Conservation (phyloP, 371 early-diverging fungal genomes). For the Batrachochytrium dendrobatidis region DNA sequence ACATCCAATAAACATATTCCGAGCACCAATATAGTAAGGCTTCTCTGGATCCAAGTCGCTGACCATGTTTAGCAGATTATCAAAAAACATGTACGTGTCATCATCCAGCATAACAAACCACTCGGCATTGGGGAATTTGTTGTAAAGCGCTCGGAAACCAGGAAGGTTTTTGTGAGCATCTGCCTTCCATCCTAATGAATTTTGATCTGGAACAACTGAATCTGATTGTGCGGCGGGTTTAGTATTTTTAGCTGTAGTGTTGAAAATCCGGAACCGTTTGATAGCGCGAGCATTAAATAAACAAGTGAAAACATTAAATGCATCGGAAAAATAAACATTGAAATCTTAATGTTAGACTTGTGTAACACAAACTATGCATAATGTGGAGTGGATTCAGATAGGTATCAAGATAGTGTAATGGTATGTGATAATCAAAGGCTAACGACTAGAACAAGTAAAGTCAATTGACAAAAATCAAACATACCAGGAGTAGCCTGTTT, state of each 20-base stretch:
- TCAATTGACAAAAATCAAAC: neutral
- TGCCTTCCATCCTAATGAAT: conserved; percentile 34
- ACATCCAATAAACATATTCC: conserved; percentile 38
- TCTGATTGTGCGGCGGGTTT: conserved; percentile 11
- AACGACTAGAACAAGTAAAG: neutral
- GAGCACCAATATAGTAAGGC: conserved; percentile 33
- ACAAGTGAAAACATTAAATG: too few relatives aligned
- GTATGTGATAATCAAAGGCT: too few relatives aligned
- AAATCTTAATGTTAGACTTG: too few relatives aligned
- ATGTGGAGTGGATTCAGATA: too few relatives aligned
- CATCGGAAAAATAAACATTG: too few relatives aligned
- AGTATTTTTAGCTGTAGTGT: neutral
- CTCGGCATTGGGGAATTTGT: conserved; percentile 35
- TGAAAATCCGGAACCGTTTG: too few relatives aligned
- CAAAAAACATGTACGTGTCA: conserved; percentile 42
- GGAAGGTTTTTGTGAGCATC: conserved; percentile 51
- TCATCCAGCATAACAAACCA: conserved; percentile 54
- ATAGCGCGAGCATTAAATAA: too few relatives aligned
- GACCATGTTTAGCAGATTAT: conserved; percentile 27
- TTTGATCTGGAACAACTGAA: conserved; percentile 21
- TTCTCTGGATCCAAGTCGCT: conserved; percentile 20
- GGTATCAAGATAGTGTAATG: too few relatives aligned
- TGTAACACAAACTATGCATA: too few relatives aligned
- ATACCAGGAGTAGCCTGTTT: neutral
- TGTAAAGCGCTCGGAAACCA: conserved; percentile 30